Evolutionary conservation across 2,329 filamentous ascomycete genomes (phyloP).

Genomic region (Davidsoniella neocaledoniae): DNA sequence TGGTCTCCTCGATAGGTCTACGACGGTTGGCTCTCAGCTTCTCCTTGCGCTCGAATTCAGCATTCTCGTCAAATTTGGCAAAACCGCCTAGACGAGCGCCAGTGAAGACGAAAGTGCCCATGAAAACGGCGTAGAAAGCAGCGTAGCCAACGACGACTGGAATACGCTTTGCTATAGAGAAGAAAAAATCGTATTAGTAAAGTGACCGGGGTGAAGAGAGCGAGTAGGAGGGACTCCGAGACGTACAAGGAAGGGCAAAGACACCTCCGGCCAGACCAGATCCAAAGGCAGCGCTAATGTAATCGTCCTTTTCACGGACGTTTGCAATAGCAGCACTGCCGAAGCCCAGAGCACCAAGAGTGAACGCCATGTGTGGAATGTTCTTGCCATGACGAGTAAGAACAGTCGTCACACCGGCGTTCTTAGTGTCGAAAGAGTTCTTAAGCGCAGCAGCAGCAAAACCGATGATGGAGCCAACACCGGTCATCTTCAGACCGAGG

Average conservation of each 20-base stretch:
- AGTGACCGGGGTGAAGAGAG: not conserved
- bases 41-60: conserved; percentile 64
- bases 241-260: conserved; percentile 55
- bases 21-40: conserved; percentile 56
- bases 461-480: conserved; percentile 51
- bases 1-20: conserved; percentile 59
- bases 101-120: conserved; percentile 52
- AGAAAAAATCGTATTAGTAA: conserved; percentile 9
- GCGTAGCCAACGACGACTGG: conserved; percentile 56
- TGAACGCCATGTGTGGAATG: conserved; percentile 31
- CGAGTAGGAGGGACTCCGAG: not conserved
- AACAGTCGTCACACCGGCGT: conserved; percentile 64
- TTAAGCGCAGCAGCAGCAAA: conserved; percentile 61
- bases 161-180: conserved; percentile 32
- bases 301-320: conserved; percentile 68
- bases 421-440: conserved; percentile 71
- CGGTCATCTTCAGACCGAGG: conserved; percentile 44
- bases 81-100: conserved; percentile 31
- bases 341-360: conserved; percentile 62
- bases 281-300: conserved; percentile 55
- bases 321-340: conserved; percentile 62
- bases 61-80: conserved; percentile 32
- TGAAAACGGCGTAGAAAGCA: conserved; percentile 33
- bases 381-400: conserved; percentile 64
- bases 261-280: conserved; percentile 62